A percentile compares a stretch with the other conserved stretches of the same genome.
These are phyloP conservation scores for Linum tenue DNA, from an alignment of 345 rosid species.

Conservation along the genomic window DNA sequence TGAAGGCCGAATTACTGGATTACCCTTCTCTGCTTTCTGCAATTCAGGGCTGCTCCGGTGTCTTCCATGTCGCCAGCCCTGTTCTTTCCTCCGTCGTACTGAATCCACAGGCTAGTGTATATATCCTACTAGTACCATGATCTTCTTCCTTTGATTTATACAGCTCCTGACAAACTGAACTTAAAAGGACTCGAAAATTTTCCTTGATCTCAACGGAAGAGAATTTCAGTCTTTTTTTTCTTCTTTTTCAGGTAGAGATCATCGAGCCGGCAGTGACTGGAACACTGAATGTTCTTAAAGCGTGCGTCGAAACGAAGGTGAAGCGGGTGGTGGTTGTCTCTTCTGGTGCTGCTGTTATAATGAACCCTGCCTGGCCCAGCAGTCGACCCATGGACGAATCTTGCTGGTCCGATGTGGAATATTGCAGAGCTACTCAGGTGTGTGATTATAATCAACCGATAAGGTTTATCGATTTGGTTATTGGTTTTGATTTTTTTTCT, in stretches of 20 bases:
- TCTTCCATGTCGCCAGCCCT: conserved; percentile 44
- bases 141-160: no score
- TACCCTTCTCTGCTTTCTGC: conserved; percentile 34
- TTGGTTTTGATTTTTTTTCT: neutral
- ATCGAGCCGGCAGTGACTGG: conserved; percentile 36
- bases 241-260: conserved; percentile 27
- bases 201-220: no score
- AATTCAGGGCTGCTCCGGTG: conserved; percentile 33
- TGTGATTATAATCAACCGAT: no score
- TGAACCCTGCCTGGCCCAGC: conserved; percentile 33
- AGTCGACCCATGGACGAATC: conserved; percentile 27
- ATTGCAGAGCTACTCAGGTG: conserved; percentile 28
- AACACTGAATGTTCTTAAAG: conserved; percentile 35
- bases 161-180: no score
- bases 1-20: conserved; percentile 35
- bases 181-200: no score
- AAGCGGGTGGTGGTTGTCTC: conserved; percentile 44
- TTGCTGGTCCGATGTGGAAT: conserved; percentile 36
- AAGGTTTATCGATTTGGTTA: no score
- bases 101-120: conserved; percentile 28
- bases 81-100: conserved; percentile 23
- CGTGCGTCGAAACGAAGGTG: conserved; percentile 36
- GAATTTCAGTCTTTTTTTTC: neutral
- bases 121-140: no score
- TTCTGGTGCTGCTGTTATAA: conserved; percentile 30